These are phyloP conservation scores for Pueraria montana DNA, from an alignment of 306 rosid species.

Conservation along the genomic window DNA sequence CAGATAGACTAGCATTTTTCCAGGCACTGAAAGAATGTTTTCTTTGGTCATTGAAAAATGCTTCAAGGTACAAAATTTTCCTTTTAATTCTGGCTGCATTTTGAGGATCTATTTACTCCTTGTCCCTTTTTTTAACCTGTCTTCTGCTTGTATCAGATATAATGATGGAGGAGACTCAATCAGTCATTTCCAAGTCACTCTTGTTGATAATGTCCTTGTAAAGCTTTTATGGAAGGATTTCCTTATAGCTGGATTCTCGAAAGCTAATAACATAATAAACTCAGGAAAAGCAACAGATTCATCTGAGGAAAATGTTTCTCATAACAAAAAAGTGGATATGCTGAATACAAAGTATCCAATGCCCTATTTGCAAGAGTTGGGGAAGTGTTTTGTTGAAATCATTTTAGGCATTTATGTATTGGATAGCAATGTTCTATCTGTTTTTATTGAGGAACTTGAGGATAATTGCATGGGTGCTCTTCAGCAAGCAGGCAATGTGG, in stretches of 20 bases:
- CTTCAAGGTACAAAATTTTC: conserved; percentile 72
- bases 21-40: conserved; percentile 89
- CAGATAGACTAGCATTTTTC: conserved; percentile 73
- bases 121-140: conserved; percentile 40
- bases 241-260: conserved; percentile 53
- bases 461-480: conserved; percentile 61
- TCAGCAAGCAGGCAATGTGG: conserved; percentile 61
- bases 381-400: conserved; percentile 74
- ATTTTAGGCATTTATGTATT: conserved; percentile 68
- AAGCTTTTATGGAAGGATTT: conserved; percentile 84
- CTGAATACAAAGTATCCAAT: conserved; percentile 57
- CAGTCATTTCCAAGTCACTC: conserved; percentile 61
- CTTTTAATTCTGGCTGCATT: conserved; percentile 24
- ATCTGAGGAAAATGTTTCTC: conserved; percentile 54
- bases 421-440: conserved; percentile 66
- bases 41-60: conserved; percentile 83
- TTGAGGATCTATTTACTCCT: conserved; percentile 34
- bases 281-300: conserved; percentile 56
- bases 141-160: conserved; percentile 66
- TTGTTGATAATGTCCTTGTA: conserved; percentile 71
- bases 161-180: conserved; percentile 64
- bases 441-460: conserved; percentile 68
- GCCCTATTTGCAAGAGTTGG: conserved; percentile 80
- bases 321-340: conserved; percentile 54
- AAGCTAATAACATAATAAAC: conserved; percentile 55